Evolutionary conservation across 768 basidiomycete species (phyloP).

Genomic region (Butyriboletus loyo): DNA sequence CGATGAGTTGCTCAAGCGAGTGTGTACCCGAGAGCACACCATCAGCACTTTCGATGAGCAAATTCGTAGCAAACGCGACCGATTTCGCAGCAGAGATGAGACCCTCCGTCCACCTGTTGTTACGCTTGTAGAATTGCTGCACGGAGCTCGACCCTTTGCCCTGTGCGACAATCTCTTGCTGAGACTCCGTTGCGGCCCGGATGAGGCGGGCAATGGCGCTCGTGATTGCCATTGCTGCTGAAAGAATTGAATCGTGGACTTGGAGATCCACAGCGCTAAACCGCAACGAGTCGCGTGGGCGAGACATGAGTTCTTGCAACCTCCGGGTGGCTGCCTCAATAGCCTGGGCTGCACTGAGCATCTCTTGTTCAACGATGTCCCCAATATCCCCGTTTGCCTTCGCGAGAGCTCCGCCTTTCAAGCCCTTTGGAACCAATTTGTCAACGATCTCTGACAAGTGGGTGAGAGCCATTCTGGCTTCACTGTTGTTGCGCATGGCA

Average conservation of each 20-base stretch:
- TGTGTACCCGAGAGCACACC: slow-evolving; percentile 96
- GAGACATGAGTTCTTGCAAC: slow-evolving; percentile 85
- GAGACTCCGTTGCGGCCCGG: slow-evolving; percentile 94
- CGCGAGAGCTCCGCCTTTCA: slow-evolving; percentile 62
- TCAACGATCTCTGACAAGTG: slow-evolving; percentile 90
- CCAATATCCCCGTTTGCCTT: slow-evolving; percentile 91
- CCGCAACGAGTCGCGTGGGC: slow-evolving; percentile 82
- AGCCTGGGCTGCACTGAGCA: slow-evolving; percentile 87
- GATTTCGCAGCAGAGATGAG: slow-evolving; percentile 97
- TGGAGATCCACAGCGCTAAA: slow-evolving; percentile 91
- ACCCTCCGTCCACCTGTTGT: slow-evolving; percentile 99
- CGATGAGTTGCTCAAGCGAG: slow-evolving; percentile 97
- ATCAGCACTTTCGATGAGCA: slow-evolving; percentile 96
- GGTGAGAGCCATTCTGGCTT: slow-evolving; percentile 74
- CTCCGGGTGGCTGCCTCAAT: slow-evolving; percentile 92
- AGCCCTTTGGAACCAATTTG: slow-evolving; percentile 77
- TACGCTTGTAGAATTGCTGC: slow-evolving; percentile 99
- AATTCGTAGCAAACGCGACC: slow-evolving; percentile 92
- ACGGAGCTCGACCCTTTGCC: slow-evolving; percentile 89
- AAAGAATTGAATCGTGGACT: slow-evolving; percentile 96
- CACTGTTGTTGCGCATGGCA: slow-evolving; percentile 85
- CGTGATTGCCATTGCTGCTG: slow-evolving; percentile 93
- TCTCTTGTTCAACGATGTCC: slow-evolving; percentile 94
- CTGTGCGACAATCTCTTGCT: slow-evolving; percentile 95
- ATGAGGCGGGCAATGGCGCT: slow-evolving; percentile 93